Evolutionary conservation across 805 yeast genomes (phyloP).

Genomic region (Wickerhamomyces mucosus): DNA sequence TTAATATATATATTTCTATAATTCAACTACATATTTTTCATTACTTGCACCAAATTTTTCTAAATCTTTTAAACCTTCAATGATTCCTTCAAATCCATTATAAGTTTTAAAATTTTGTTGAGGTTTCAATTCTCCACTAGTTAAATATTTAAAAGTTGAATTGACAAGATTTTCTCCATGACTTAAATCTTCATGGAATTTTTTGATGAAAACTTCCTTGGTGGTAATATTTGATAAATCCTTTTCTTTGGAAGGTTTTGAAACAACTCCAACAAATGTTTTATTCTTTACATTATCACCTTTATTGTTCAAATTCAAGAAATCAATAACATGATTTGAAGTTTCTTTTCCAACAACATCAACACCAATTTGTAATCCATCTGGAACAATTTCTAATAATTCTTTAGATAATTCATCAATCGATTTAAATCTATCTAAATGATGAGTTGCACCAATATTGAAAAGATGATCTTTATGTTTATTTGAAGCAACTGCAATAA

Average conservation of each 20-base stretch:
- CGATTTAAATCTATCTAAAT: constrained; percentile 26
- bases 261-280: constrained; percentile 31
- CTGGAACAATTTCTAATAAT: constrained; percentile 16
- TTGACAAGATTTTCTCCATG: constrained; percentile 28
- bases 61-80: constrained; percentile 27
- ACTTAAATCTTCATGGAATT: constrained; percentile 32
- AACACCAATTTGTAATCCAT: constrained; percentile 28
- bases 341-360: constrained; percentile 36
- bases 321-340: constrained; percentile 22
- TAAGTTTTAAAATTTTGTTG: constrained; percentile 25
- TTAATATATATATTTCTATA: too few relatives aligned
- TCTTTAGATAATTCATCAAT: constrained; percentile 15
- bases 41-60: constrained; percentile 33
- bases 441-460: constrained; percentile 33
- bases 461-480: constrained; percentile 28
- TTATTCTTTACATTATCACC: constrained; percentile 8
- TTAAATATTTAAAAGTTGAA: constrained; percentile 24
- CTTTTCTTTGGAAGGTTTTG: constrained; percentile 23
- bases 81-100: constrained; percentile 27
- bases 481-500: constrained; percentile 34
- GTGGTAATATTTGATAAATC: constrained; percentile 19
- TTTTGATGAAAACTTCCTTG: constrained; percentile 28
- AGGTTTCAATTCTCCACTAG: constrained; percentile 22
- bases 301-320: constrained; percentile 18
- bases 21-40: constrained; percentile 31